Conservation (phyloP, 805 yeast species). For the Yarrowia phangngaensis region DNA sequence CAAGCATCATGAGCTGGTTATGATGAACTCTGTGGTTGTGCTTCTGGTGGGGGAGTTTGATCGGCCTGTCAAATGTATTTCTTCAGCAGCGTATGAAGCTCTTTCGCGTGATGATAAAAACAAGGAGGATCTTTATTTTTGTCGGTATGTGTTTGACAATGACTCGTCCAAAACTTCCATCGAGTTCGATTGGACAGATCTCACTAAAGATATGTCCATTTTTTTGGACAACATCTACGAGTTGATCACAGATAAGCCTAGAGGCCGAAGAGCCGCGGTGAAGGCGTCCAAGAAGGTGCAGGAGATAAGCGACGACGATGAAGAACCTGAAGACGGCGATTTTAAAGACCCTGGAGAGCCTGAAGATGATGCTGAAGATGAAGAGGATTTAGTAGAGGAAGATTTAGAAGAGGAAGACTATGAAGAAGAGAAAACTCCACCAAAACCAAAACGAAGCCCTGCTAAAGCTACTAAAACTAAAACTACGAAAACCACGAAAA, state of each 20-base stretch:
- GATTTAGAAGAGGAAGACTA: conserved; percentile 22
- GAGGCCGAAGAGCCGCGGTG: conserved; percentile 7
- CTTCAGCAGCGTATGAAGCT: not conserved
- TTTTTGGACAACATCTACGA: conserved; percentile 2
- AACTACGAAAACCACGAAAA: conserved; percentile 4
- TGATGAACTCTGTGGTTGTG: conserved; percentile 4
- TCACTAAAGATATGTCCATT: not conserved
- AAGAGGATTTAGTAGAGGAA: too few relatives aligned
- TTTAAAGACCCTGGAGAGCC: too few relatives aligned
- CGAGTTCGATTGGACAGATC: conserved; percentile 21
- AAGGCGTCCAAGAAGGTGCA: conserved; percentile 3
- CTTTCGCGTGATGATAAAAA: conserved; percentile 4
- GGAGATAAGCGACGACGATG: too few relatives aligned
- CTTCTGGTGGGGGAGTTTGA: not conserved
- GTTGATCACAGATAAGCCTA: conserved; percentile 13
- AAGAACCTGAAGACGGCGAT: too few relatives aligned
- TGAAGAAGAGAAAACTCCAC: conserved; percentile 11
- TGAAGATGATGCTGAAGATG: too few relatives aligned
- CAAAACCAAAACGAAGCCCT: not conserved
- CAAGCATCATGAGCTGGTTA: conserved; percentile 13
- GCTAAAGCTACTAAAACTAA: not conserved
- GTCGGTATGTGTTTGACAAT: conserved; percentile 5
- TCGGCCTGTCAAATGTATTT: not conserved
- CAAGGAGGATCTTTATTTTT: not conserved
- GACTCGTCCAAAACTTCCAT: conserved; percentile 3